Percentiles rank a stretch among this genome's conserved stretches.
Evolutionary conservation across 768 basidiomycete species (phyloP).

Genomic region (Trametes punicea): DNA sequence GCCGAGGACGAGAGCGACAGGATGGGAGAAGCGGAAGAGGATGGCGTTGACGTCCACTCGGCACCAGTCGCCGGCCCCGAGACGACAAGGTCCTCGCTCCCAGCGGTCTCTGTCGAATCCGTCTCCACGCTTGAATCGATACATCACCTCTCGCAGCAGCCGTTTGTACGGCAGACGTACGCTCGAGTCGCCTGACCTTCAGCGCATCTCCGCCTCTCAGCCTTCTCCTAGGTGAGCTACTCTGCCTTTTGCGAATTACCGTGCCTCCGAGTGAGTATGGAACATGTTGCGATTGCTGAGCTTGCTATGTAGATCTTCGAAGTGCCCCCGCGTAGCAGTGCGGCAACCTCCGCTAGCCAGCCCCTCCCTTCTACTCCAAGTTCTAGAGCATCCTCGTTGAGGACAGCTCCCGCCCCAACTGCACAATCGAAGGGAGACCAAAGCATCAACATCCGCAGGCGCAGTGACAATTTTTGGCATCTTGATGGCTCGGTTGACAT

Average conservation of each 20-base stretch:
- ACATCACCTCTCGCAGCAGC: neutral
- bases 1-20: neutral
- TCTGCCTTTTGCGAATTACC: too few species aligned
- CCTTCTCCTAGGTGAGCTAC: neutral
- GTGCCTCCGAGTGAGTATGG: too few species aligned
- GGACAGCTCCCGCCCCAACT: neutral
- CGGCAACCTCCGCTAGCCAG: neutral
- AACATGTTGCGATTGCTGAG: too few species aligned
- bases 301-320: neutral
- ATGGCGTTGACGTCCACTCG: too few species aligned
- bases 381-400: too few species aligned
- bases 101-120: neutral
- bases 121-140: too few species aligned
- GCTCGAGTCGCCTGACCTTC: neutral
- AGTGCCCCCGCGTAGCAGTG: neutral
- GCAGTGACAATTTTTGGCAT: slow-evolving; percentile 30
- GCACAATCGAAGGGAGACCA: neutral
- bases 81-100: neutral
- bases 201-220: neutral
- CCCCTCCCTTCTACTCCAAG: neutral
- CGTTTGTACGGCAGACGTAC: neutral
- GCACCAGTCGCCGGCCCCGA: neutral
- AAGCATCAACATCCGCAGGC: neutral
- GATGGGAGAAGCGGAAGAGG: neutral
- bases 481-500: slow-evolving; percentile 36